Conservation (phyloP, 352 stramenopile genomes). For the Elongisporangium anandrum region DNA sequence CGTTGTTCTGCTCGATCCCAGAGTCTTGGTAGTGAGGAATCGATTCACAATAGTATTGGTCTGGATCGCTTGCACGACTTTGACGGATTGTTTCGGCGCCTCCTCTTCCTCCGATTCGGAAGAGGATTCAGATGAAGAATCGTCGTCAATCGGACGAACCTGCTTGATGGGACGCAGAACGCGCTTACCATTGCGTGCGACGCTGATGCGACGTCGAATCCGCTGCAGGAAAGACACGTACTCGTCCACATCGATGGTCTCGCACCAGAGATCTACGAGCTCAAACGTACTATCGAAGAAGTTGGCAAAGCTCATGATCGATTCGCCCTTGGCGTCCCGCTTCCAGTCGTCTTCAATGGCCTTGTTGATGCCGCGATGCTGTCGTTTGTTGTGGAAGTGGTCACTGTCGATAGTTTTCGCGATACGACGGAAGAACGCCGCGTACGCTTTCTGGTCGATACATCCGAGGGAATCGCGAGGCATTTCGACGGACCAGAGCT, state of each 20-base stretch:
- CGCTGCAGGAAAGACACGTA: slow-evolving; percentile 53
- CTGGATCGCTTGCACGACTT: background rate
- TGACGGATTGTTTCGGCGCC: slow-evolving; percentile 8
- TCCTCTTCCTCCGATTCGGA: slow-evolving; percentile 26
- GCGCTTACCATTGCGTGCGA: slow-evolving; percentile 18
- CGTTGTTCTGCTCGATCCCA: background rate
- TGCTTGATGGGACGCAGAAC: slow-evolving; percentile 40
- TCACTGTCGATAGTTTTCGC: slow-evolving; percentile 49
- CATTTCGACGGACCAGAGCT: slow-evolving; percentile 59
- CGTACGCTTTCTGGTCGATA: slow-evolving; percentile 52
- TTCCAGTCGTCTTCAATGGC: slow-evolving; percentile 62
- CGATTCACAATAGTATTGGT: slow-evolving; percentile 6
- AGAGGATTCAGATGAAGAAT: slow-evolving; percentile 28
- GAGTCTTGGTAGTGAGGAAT: slow-evolving; percentile 8
- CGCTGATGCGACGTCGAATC: slow-evolving; percentile 34
- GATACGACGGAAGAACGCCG: slow-evolving; percentile 50
- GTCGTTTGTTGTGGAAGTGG: slow-evolving; percentile 17
- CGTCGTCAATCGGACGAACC: slow-evolving; percentile 43
- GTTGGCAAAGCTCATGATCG: slow-evolving; percentile 51
- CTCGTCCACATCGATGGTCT: slow-evolving; percentile 61
- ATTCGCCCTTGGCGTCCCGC: slow-evolving; percentile 50
- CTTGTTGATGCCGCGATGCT: slow-evolving; percentile 25
- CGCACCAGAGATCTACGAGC: slow-evolving; percentile 67
- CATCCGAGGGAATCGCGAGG: slow-evolving; percentile 49
- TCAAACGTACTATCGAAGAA: slow-evolving; percentile 80